Evolutionary conservation across 2,329 filamentous ascomycete genomes (phyloP), one percentile per base, ranked within the genome.

Genomic region (Akanthomyces lecanii): DNA sequence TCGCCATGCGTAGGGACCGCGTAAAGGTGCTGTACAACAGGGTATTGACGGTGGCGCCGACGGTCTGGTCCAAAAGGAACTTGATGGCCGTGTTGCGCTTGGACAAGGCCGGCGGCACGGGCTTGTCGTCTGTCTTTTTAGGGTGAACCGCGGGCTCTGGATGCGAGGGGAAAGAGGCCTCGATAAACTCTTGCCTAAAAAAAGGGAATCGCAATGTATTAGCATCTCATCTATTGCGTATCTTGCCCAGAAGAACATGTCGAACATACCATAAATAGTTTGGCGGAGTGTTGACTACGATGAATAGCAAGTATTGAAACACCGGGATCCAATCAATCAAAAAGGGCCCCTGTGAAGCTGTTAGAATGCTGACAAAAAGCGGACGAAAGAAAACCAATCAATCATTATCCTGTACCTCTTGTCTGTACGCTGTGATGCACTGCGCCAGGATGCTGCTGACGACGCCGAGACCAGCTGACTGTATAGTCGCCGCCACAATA

Each of bases 381-480:
- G 21, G 21, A 48, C 28, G 16, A 58, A 1, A 21, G 10, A 6
- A 14, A 25, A 1, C 4, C 16, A n/a, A 18, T 28, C 11, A 30
- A 33, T 44, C 53, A 12, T 28, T 7, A 23, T 3, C 56, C 78
- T 28, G 65, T 79, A 89, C 89, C 69, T 83, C 78, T 47, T 76
- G 75, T 69, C 82, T 82, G 69, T 88, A 87, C 8, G 87, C 83
- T 8, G 82, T 82, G 65, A 95, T 83, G 63, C 80, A 77, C 75
- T 95, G 91, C 11, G 90, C 91, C 54, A 94, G 75, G 30, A 92
- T 72, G 71, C 91, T 92, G 65, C 90, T 91, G 18, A 87, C 77
- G 56, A 84, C 84, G 66, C 83, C 85, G 42, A 94, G 80, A 38
- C 85, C 71, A 25, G 85, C 84, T 23, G 87, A 84, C 76, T 93